Conservation (phyloP, 1,284 basidiomycete genomes). For the Pseudozyma hubeiensis region DNA sequence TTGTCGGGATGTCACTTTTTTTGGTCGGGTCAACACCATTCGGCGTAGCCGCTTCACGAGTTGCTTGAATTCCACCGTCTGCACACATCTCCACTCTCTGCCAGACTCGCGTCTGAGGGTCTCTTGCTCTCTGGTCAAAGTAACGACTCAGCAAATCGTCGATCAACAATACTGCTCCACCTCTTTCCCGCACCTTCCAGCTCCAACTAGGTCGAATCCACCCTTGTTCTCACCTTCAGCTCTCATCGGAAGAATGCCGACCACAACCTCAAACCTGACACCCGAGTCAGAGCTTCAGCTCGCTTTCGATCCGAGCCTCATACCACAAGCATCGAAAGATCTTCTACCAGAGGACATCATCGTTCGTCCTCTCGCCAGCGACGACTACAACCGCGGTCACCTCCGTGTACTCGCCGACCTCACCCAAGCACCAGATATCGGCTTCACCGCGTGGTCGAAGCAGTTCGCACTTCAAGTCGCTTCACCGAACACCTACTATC, state of each 20-base stretch:
- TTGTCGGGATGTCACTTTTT: too few relatives aligned
- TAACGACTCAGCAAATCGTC: too few relatives aligned
- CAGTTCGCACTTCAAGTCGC: constrained; percentile 48
- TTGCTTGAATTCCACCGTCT: too few relatives aligned
- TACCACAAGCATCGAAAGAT: constrained; percentile 75
- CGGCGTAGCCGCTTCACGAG: too few relatives aligned
- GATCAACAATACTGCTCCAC: too few relatives aligned
- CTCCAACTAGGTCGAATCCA: neutral
- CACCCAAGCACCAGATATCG: constrained; percentile 81
- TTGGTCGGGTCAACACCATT: too few relatives aligned
- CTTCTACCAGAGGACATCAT: constrained; percentile 75
- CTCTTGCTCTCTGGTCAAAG: too few relatives aligned
- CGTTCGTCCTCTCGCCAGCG: constrained; percentile 85
- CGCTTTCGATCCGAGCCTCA: constrained; percentile 78
- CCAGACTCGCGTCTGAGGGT: too few relatives aligned
- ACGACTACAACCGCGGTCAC: constrained; percentile 86
- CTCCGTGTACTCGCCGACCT: constrained; percentile 84
- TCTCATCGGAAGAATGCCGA: constrained; percentile 41
- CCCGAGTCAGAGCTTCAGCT: constrained; percentile 79
- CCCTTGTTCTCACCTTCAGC: neutral
- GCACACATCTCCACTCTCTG: too few relatives aligned
- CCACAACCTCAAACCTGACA: constrained; percentile 71
- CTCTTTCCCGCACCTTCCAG: too few relatives aligned
- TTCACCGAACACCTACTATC: constrained; percentile 75
- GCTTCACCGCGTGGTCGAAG: constrained; percentile 73